phyloP scores from a whole-genome alignment of 768 basidiomycete species.

The Agaricus blazei region DNA sequence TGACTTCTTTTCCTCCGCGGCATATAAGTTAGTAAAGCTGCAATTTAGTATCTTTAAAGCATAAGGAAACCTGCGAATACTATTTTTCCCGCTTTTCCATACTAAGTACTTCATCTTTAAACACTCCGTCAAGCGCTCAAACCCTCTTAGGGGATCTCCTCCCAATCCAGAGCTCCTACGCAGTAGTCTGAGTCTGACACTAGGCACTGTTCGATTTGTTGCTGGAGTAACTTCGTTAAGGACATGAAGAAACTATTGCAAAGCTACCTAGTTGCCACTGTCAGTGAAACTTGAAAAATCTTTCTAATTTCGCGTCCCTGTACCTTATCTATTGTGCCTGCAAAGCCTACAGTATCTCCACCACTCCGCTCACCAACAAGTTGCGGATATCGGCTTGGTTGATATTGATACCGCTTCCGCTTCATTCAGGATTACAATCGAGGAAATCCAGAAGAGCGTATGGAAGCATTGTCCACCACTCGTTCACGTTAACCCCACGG shows the following conservation, averaged over 20 bases:
- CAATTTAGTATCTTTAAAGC: conserved; percentile 72
- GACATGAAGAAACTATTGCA: conserved; percentile 51
- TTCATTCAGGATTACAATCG: conserved; percentile 83
- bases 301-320: conserved; percentile 54
- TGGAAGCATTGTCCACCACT: conserved; percentile 77
- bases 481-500: conserved; percentile 36
- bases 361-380: conserved; percentile 55
- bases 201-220: conserved; percentile 74
- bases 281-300: conserved; percentile 80
- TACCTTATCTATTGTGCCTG: conserved; percentile 63
- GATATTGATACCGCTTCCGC: conserved; percentile 64
- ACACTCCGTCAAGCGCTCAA: conserved; percentile 85
- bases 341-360: conserved; percentile 34
- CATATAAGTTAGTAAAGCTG: conserved; percentile 63
- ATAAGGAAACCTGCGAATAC: conserved; percentile 50
- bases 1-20: conserved; percentile 70
- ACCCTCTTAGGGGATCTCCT: conserved; percentile 63
- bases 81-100: background rate
- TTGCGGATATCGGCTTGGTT: conserved; percentile 53
- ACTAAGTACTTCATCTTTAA: conserved; percentile 37
- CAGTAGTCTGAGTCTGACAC: conserved; percentile 58
- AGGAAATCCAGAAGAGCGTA: conserved; percentile 53
- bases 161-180: conserved; percentile 65
- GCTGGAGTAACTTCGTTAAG: conserved; percentile 57
- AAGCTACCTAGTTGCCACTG: conserved; percentile 56